These are phyloP conservation scores for Neurospora sp. DNA, from an alignment of 495 filamentous ascomycete species.

Conservation along the genomic window DNA sequence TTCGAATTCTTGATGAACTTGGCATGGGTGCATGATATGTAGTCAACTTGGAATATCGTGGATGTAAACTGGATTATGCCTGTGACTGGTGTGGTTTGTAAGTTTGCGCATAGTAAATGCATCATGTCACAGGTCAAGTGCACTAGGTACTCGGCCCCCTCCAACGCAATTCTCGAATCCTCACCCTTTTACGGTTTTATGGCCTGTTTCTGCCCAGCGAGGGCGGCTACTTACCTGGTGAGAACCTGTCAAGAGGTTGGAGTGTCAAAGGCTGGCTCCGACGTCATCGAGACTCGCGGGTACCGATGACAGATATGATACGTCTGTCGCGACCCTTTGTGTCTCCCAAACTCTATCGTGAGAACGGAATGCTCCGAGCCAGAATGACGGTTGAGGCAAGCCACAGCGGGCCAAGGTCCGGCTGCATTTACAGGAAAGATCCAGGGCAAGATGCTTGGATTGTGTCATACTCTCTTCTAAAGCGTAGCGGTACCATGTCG, in stretches of 20 bases:
- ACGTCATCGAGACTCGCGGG: not conserved
- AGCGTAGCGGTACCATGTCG: not conserved
- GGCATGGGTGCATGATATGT: not conserved
- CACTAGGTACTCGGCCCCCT: not conserved
- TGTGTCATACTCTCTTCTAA: not conserved
- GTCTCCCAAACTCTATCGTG: not conserved
- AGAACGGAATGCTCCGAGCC: not conserved
- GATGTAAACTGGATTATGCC: not conserved
- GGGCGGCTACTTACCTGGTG: not conserved
- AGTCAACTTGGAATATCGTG: not conserved
- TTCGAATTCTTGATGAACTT: not conserved
- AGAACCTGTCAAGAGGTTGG: not conserved
- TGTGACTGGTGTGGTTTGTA: not conserved
- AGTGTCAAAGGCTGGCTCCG: not conserved
- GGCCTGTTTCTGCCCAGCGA: not conserved
- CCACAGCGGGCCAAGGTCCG: not conserved
- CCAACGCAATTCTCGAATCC: not conserved
- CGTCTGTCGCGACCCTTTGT: not conserved
- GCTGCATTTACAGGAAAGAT: not conserved
- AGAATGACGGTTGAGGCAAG: not conserved
- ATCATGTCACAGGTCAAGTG: not conserved
- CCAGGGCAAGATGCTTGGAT: not conserved
- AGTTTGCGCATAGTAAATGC: not conserved
- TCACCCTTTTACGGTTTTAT: not conserved
- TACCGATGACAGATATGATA: not conserved